A percentile compares a stretch with the other conserved stretches of the same genome.
phyloP scores from a whole-genome alignment of 805 yeast genomes.

The Candida nemodendra region DNA sequence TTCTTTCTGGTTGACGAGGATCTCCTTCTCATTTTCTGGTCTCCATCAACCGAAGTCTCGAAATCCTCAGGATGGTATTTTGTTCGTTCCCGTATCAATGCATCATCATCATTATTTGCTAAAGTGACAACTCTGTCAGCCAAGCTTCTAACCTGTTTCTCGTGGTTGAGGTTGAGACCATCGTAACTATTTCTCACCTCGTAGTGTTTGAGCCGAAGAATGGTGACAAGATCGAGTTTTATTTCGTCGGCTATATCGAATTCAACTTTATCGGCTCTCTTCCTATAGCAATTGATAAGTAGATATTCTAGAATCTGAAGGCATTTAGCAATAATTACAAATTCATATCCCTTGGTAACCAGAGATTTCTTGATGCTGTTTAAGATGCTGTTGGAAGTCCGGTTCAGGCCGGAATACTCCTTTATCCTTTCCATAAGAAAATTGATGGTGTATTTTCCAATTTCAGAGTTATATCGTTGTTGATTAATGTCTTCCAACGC shows the following conservation, averaged over 20 bases:
- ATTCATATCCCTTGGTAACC: slow-evolving; percentile 31
- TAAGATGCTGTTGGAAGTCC: slow-evolving; percentile 11
- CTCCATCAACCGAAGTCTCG: neutral
- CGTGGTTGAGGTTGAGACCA: slow-evolving; percentile 23
- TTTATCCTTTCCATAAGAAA: slow-evolving; percentile 19
- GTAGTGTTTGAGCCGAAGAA: slow-evolving; percentile 15
- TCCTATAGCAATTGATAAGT: slow-evolving; percentile 25
- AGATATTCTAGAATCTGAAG: slow-evolving; percentile 27
- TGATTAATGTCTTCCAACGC: slow-evolving; percentile 1
- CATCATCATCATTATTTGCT: slow-evolving; percentile 11
- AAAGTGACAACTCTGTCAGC: slow-evolving; percentile 15
- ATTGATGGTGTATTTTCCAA: slow-evolving; percentile 21
- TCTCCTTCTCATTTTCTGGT: neutral
- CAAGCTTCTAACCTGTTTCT: slow-evolving; percentile 20
- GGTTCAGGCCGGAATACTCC: slow-evolving; percentile 16
- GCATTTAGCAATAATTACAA: slow-evolving; percentile 27
- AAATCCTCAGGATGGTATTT: slow-evolving; percentile 18
- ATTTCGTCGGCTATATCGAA: slow-evolving; percentile 26
- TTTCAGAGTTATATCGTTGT: slow-evolving; percentile 10
- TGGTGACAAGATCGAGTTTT: slow-evolving; percentile 9
- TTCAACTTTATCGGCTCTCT: slow-evolving; percentile 5
- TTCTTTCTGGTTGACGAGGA: slow-evolving; percentile 3
- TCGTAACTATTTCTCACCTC: slow-evolving; percentile 21
- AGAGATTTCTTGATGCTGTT: slow-evolving; percentile 24
- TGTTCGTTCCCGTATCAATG: slow-evolving; percentile 16